phyloP scores from a whole-genome alignment of 2,329 filamentous ascomycete genomes.

The Exophiala dermatitidis region DNA sequence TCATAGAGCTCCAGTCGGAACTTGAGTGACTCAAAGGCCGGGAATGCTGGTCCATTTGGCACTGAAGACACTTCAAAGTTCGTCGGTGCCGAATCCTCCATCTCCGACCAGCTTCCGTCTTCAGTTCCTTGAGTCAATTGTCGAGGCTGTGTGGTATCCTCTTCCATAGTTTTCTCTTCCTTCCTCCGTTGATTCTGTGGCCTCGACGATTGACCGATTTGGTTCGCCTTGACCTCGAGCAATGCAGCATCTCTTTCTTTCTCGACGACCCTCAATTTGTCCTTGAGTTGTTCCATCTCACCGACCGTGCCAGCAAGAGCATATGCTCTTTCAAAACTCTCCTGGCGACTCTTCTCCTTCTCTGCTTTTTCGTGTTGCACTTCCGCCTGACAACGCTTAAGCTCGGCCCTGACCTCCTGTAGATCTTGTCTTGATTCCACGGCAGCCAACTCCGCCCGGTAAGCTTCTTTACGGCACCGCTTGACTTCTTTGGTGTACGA shows the following conservation, averaged over 20 bases:
- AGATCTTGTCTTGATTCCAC: constrained; percentile 50
- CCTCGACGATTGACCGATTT: background rate
- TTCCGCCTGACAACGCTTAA: constrained; percentile 48
- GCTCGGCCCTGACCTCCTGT: constrained; percentile 37
- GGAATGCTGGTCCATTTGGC: background rate
- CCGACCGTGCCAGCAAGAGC: constrained; percentile 40
- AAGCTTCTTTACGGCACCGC: constrained; percentile 50
- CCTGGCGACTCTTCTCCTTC: constrained; percentile 41
- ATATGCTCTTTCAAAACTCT: constrained; percentile 43
- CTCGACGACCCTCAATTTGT: constrained; percentile 36
- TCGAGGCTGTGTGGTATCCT: background rate
- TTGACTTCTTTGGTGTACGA: constrained; percentile 53
- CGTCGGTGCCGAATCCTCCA: background rate
- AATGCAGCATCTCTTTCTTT: constrained; percentile 30
- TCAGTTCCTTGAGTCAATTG: background rate
- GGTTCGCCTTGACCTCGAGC: constrained; percentile 9
- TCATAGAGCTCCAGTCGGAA: constrained; percentile 9
- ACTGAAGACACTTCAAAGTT: background rate
- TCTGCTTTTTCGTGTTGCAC: constrained; percentile 43
- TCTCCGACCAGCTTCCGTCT: background rate
- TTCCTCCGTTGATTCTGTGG: background rate
- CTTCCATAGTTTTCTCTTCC: background rate
- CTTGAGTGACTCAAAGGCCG: constrained; percentile 9
- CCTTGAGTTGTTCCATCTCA: constrained; percentile 40
- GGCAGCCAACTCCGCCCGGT: constrained; percentile 48